Evolutionary conservation across 805 yeast genomes (phyloP), one percentile per base, ranked within the genome.

Genomic region (Saccharomycopsis fodiens): DNA sequence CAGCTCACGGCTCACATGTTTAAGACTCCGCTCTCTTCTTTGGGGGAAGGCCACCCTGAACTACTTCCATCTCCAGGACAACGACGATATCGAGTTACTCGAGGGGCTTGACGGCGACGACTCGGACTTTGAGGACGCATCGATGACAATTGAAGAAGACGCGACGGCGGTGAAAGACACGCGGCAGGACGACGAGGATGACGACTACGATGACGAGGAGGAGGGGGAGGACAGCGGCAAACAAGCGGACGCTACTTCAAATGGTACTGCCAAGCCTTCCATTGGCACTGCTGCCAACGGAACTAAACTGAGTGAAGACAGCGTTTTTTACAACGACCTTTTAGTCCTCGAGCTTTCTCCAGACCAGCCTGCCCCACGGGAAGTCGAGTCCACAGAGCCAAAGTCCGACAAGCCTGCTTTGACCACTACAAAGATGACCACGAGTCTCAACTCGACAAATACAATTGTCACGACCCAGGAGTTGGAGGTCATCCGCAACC

Each of bases 401-500:
- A n/a, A n/a, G n/a, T n/a, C n/a, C 20, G 6, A 17, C 27, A 37
- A n/a, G 32, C 27, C 23, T 21, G 12, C 30, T 21, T 22, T 44
- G 2, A 44, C 42, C 7, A 37, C 51, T 16, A 35, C 49, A 5
- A 50, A 44, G 41, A 41, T 47, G 48, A 44, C 51, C 12, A 47
- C 53, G 4, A 45, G 47, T 22, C 38, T 51, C n/a, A 46, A 48
- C 19, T 39, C 32, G 12, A 40, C 38, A 5, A 51, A 50, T 20
- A 38, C 45, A 2, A 27, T 38, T 13, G 53, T 46, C 2, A 45
- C 48, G 8, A 37, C 36, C 3, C 51, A 50, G 22, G 53, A 58
- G 45, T 48, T 66, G 27, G 59, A 61, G 51, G 47, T 58, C 3
- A 60, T 83, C 47, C 75, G 71, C 48, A 82, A 78, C 57, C 82